Evolutionary conservation across 129 eudicot genomes (phyloP), one percentile per base, ranked within the genome.

Genomic region (Pulicaria dysenterica): DNA sequence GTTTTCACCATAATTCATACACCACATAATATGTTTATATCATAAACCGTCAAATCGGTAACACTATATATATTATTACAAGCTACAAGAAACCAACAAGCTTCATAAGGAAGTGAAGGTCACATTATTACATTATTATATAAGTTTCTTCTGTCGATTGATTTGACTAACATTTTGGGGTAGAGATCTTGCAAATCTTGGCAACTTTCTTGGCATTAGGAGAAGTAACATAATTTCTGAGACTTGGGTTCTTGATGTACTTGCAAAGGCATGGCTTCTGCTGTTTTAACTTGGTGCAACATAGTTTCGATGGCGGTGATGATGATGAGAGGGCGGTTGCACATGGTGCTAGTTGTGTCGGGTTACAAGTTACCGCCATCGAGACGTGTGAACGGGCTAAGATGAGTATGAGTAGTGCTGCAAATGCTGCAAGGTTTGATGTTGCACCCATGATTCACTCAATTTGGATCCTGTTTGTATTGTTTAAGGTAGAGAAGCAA

Each of bases 191-290:
- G 57, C 86, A 85, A 58, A 42, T 48, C 63, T n/a, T 69, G 37
- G 86, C 79, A 45, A 85, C 81, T 71, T 74, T 85, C 80, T 58
- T 74, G 55, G 81, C 83, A 50, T 72, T 71, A 53, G 86, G 82
- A 39, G 82, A 68, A 66, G 43, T 78, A 36, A 81, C 76, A 65
- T 42, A 77, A 37, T 49, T 45, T 37, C 45, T 59, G 24, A 81
- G 74, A 12, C 13, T 54, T 5, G 89, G 86, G 89, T 85, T 70
- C 81, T 71, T 81, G 61, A 75, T 57, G 71, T 78, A 85, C 67
- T 74, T 57, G 83, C 89, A 85, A 31, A 74, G 72, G 56, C 89
- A 81, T 38, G 86, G 89, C 70, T 73, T 75, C 36, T 85, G 89
- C 7, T 75, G 53, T 59, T 36, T 71, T 57, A 85, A 8, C 72